Evolutionary conservation across 2,329 filamentous ascomycete genomes (phyloP), one percentile per base, ranked within the genome.

Genomic region (Talaromyces funiculosus): DNA sequence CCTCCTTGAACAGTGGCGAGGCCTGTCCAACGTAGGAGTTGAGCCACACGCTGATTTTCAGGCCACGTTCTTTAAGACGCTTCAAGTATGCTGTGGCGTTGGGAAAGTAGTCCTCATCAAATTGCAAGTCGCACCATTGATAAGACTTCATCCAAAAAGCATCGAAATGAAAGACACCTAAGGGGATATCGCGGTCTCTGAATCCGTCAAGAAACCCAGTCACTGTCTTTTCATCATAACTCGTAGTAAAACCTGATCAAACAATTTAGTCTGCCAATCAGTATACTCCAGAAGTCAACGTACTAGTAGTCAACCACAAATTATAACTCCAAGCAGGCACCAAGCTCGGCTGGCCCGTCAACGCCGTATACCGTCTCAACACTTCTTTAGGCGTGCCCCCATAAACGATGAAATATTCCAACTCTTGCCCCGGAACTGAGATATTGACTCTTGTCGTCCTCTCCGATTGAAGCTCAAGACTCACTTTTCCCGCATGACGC

Each of bases 131-230:
- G 61, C 86, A 89, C 88, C 87, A 90, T 60, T 85, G 84, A 69
- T 89, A 90, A 1, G 84, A 86, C 63, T 86, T 86, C 80, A 90
- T 86, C 87, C 87, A 90, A 80, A 90, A 90, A 72, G 85, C 89
- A 70, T 90, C 88, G 64, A 88, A 90, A 71, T 90, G 88, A 72
- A 90, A 90, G 3, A 90, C 86, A 38, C 87, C 84, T 1, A 90
- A 80, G 0, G 86, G 84, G 16, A 87, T 87, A 49, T 83, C 81
- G 1, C 86, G 82, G 53, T 82, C 77, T 63, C 80, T 81, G 84
- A 90, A 90, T 10, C 86, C 86, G 65, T 88, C 82, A 22, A 90
- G 80, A 72, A 90, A 90, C 7, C 70, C 67, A 49, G 79, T 84
- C 26, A 90, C 87, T 0, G 87, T 90, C 20, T 80, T 71, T 72